Conservation (phyloP, 306 rosid species). For the Prosopis cineraria region DNA sequence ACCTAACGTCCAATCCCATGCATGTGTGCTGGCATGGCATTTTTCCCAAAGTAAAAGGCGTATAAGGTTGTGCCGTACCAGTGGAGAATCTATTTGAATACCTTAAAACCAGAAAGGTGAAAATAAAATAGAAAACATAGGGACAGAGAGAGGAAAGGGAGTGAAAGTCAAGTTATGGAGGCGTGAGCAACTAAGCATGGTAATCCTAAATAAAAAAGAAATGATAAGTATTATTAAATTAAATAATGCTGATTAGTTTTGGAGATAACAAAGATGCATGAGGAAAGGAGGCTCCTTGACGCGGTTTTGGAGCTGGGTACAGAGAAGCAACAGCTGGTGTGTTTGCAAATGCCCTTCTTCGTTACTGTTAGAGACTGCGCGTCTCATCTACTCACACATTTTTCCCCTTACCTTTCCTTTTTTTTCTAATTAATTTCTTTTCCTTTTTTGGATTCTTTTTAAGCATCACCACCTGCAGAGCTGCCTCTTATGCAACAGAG, state of each 20-base stretch:
- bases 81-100: slow-evolving; percentile 38
- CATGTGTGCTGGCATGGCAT: slow-evolving; percentile 40
- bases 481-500: slow-evolving; percentile 43
- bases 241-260: not conserved
- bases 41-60: slow-evolving; percentile 31
- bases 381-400: slow-evolving; percentile 1
- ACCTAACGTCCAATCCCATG: slow-evolving; percentile 6
- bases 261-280: slow-evolving; percentile 30
- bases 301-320: slow-evolving; percentile 78
- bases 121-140: not conserved
- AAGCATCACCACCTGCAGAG: slow-evolving; percentile 39
- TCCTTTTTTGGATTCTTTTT: slow-evolving; percentile 11
- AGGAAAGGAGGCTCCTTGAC: slow-evolving; percentile 44
- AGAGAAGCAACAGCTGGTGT: slow-evolving; percentile 85
- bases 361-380: slow-evolving; percentile 28
- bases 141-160: slow-evolving; percentile 36
- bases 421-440: not conserved
- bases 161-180: slow-evolving; percentile 58
- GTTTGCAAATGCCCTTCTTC: slow-evolving; percentile 19
- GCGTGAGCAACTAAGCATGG: slow-evolving; percentile 47
- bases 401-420: not conserved
- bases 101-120: slow-evolving; percentile 24
- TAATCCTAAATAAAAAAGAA: too few species aligned
- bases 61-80: slow-evolving; percentile 33
- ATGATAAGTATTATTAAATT: too few species aligned